Conservation (phyloP, 768 basidiomycete species). For the Agaricus subrufescens region DNA sequence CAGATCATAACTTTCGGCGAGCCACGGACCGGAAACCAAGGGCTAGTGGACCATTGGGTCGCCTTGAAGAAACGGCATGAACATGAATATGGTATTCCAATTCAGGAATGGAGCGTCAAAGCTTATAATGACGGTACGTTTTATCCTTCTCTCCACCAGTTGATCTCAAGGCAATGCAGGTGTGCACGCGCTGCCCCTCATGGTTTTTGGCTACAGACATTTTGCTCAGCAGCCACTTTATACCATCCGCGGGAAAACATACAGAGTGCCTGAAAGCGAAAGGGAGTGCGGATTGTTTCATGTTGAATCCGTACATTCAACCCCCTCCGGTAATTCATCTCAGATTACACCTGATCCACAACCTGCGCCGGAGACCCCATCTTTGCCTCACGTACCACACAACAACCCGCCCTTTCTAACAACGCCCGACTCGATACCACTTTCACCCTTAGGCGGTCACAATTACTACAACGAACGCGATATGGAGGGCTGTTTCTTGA, state of each 20-base stretch:
- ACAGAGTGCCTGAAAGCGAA: constrained; percentile 40
- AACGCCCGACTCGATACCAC: constrained; percentile 8
- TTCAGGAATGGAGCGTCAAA: constrained; percentile 47
- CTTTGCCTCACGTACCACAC: background rate
- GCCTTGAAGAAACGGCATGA: constrained; percentile 29
- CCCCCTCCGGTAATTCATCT: background rate
- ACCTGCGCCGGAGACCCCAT: background rate
- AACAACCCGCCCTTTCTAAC: background rate
- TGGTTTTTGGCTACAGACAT: constrained; percentile 48
- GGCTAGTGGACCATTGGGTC: constrained; percentile 37
- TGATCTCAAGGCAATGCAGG: constrained; percentile 26
- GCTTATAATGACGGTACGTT: constrained; percentile 51
- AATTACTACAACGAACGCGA: constrained; percentile 59
- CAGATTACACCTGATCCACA: background rate
- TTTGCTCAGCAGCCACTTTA: constrained; percentile 46
- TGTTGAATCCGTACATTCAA: constrained; percentile 11
- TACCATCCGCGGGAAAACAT: constrained; percentile 41
- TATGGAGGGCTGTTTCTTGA: constrained; percentile 36
- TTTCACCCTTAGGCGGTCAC: constrained; percentile 53
- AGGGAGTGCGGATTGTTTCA: constrained; percentile 43
- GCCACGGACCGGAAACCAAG: constrained; percentile 44
- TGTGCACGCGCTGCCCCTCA: constrained; percentile 53
- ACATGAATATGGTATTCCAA: constrained; percentile 27
- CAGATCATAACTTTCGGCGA: constrained; percentile 46
- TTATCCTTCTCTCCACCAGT: background rate